Conservation (phyloP, 495 filamentous ascomycete species). For the Penicillium daleae region DNA sequence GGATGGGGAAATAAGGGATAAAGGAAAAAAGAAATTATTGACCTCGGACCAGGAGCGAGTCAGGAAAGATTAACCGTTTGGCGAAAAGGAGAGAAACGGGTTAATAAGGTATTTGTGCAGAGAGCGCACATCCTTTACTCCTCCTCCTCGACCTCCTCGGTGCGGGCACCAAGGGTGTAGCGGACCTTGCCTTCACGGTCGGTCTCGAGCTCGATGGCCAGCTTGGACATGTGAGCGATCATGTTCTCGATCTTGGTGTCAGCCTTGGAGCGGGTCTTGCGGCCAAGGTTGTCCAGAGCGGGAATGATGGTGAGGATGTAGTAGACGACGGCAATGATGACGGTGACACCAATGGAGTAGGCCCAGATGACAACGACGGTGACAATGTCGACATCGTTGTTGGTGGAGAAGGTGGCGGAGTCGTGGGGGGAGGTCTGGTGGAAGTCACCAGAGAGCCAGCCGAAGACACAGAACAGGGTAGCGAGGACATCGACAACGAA, state of each 20-base stretch:
- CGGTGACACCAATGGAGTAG: slow-evolving; percentile 76
- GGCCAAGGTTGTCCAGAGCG: slow-evolving; percentile 75
- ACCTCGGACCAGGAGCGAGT: slow-evolving; percentile 40
- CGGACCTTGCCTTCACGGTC: slow-evolving; percentile 58
- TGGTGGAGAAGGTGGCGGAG: slow-evolving; percentile 51
- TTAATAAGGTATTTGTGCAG: slow-evolving; percentile 1
- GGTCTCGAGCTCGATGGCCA: slow-evolving; percentile 71
- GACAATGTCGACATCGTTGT: slow-evolving; percentile 72
- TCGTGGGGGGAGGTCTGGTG: slow-evolving; percentile 49
- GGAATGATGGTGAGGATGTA: slow-evolving; percentile 70
- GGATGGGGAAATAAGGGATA: slow-evolving; percentile 27
- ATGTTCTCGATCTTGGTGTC: slow-evolving; percentile 85
- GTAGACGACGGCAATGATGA: slow-evolving; percentile 80
- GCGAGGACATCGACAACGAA: slow-evolving; percentile 70
- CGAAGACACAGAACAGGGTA: slow-evolving; percentile 74
- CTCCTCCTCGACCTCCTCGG: slow-evolving; percentile 70
- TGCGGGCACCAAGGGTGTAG: slow-evolving; percentile 63
- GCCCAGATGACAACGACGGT: slow-evolving; percentile 79
- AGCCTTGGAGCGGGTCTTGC: slow-evolving; percentile 72
- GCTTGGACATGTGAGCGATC: slow-evolving; percentile 73
- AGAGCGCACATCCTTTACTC: slow-evolving; percentile 50
- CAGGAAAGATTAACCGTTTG: slow-evolving; percentile 18
- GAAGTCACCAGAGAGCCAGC: slow-evolving; percentile 62
- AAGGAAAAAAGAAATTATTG: slow-evolving; percentile 35
- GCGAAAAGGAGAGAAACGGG: background rate